phyloP scores from a whole-genome alignment of 306 rosid genomes.

The Trifolium repens region DNA sequence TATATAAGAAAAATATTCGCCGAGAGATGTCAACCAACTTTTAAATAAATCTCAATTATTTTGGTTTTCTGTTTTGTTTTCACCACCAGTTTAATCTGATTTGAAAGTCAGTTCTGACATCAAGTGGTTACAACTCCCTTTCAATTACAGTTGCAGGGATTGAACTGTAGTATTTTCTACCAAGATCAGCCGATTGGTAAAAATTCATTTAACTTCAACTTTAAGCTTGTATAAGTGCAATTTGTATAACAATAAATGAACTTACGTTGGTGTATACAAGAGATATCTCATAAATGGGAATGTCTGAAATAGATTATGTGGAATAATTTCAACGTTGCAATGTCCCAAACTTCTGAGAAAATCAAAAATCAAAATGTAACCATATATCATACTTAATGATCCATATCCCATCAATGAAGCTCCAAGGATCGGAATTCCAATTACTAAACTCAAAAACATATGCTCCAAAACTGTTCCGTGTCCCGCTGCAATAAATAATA shows the following conservation, averaged over 20 bases:
- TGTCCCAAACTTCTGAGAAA: conserved; percentile 82
- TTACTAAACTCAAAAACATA: conserved; percentile 49
- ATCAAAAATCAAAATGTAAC: conserved; percentile 65
- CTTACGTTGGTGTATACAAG: conserved; percentile 87
- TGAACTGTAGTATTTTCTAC: too few relatives aligned
- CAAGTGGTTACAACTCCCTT: too few relatives aligned
- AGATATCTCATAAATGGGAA: conserved; percentile 66
- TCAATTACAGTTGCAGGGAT: too few relatives aligned
- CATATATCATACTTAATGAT: conserved; percentile 56
- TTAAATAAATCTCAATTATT: too few relatives aligned
- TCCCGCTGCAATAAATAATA: conserved; percentile 47
- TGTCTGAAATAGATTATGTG: conserved; percentile 54
- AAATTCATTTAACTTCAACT: too few relatives aligned
- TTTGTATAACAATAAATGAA: not conserved
- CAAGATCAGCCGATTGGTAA: too few relatives aligned
- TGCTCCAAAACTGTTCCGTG: conserved; percentile 71
- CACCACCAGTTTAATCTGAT: too few relatives aligned
- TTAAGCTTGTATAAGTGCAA: too few relatives aligned
- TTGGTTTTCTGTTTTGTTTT: too few relatives aligned
- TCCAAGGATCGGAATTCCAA: conserved; percentile 74
- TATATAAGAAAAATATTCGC: too few relatives aligned
- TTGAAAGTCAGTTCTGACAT: too few relatives aligned
- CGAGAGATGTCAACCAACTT: too few relatives aligned
- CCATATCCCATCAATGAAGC: conserved; percentile 69
- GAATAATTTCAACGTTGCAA: conserved; percentile 73